phyloP scores from a whole-genome alignment of 2,329 filamentous ascomycete genomes.

The Thielaviopsis populi region DNA sequence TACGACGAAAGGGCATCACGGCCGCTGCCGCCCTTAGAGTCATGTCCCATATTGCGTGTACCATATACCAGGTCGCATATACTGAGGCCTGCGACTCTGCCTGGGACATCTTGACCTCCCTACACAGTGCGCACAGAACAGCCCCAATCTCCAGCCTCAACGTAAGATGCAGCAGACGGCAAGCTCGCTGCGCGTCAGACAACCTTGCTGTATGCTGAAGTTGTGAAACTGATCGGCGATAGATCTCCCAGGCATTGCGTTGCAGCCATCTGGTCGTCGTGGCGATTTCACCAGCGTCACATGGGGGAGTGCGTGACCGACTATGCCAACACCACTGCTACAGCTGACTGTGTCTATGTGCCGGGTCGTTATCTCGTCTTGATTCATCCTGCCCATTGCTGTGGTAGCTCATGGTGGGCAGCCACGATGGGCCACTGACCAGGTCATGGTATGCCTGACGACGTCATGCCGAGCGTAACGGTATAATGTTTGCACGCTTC shows the following conservation, averaged over 20 bases:
- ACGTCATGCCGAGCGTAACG: neutral
- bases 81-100: neutral
- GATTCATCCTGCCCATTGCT: neutral
- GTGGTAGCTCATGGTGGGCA: neutral
- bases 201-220: neutral
- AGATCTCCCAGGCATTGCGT: neutral
- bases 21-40: neutral
- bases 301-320: neutral
- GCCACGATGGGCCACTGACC: neutral
- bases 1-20: neutral
- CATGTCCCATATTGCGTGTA: neutral
- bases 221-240: neutral
- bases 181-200: neutral
- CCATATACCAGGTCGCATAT: neutral
- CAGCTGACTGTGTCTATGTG: neutral
- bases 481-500: neutral
- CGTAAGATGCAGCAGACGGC: neutral
- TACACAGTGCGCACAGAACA: neutral
- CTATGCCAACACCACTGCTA: neutral
- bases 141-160: neutral
- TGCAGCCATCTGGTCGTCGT: neutral
- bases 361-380: neutral
- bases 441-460: neutral
- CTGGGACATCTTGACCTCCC: neutral
- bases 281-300: neutral